Base-by-base conservation (phyloP, 352 stramenopile species). In the Globisporangium lucens region DNA sequence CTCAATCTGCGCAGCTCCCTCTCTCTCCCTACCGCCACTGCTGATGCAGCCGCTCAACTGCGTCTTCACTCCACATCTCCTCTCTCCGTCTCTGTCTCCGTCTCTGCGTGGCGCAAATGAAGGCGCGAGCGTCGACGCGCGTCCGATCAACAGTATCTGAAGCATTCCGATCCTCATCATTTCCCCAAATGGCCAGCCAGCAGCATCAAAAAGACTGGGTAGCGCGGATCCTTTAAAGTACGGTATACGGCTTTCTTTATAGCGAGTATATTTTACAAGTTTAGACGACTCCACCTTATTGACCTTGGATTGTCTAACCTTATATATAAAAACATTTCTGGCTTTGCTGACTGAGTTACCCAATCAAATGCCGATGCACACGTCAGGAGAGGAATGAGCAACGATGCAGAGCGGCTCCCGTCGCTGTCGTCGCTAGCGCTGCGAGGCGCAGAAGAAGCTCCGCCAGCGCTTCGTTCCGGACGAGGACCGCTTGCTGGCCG, bases 91-190 rank as follows among this genome's bases (percentile, higher is more conserved):
- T 13, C 5, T 9, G 4, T 49, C 13, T n/a, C 8, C 36, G 22
- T 30, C 17, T 49, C 13, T n/a, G 20, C 36, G 22, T 30, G n/a
- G 15, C 15, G 35, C 24, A 57, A 27, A 7, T 27, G 15, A 15
- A 33, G 7, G 36, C 55, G 30, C 15, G 29, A 20, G 53, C 29
- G 29, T 49, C 41, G 15, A 49, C 41, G 51, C 10, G 35, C 24
- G 10, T 65, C 59, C 62, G 36, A 62, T 67, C 62, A 67, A 67
- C 62, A 67, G 62, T 67, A 67, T 67, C 62, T 62, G 62, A 60
- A 67, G 36, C 62, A 61, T 67, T 13, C 20, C 55, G n/a, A 5
- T 53, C 55, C 30, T 35, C 27, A 60, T 60, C 55, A 60, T 35
- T 60, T 60, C 55, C 55, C 55, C 4, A 49, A 49, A n/a, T 7